Evolutionary conservation across 352 stramenopile genomes (phyloP).

Genomic region (Phytophthora chlamydospora): DNA sequence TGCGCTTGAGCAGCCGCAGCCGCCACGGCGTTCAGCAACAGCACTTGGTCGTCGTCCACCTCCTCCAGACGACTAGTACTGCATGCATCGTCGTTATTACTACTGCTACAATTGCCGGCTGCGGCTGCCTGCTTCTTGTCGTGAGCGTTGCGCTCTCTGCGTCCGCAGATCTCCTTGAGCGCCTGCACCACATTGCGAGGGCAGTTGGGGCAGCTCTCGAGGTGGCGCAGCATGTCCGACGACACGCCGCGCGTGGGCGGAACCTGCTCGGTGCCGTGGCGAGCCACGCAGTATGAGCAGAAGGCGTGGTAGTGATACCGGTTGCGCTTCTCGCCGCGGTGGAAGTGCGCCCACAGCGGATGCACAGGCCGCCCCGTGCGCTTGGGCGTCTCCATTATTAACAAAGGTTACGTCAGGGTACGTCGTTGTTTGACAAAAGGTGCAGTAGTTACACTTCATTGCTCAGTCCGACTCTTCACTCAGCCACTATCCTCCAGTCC

Average conservation of each 20-base stretch:
- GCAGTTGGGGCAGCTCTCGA: slow-evolving; percentile 76
- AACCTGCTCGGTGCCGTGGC: slow-evolving; percentile 58
- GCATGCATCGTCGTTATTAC: neutral
- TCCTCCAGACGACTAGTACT: slow-evolving; percentile 3
- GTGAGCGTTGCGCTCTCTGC: slow-evolving; percentile 41
- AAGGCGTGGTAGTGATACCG: slow-evolving; percentile 88
- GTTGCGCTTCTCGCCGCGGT: slow-evolving; percentile 86
- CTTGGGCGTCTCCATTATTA: slow-evolving; percentile 44
- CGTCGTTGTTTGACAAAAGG: neutral
- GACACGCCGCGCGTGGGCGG: slow-evolving; percentile 78
- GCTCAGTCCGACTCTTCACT: slow-evolving; percentile 25
- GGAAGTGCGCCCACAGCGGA: slow-evolving; percentile 82
- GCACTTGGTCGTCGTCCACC: slow-evolving; percentile 26
- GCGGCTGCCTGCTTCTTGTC: slow-evolving; percentile 26
- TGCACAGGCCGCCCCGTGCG: slow-evolving; percentile 76
- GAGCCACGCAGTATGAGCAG: slow-evolving; percentile 79
- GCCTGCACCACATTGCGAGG: slow-evolving; percentile 66
- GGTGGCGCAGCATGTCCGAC: slow-evolving; percentile 80
- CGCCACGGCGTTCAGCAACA: slow-evolving; percentile 27
- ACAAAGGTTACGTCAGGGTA: neutral
- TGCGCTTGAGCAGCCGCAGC: slow-evolving; percentile 1
- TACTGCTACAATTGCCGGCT: neutral
- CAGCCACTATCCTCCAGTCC: slow-evolving; percentile 10
- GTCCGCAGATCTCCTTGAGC: slow-evolving; percentile 63
- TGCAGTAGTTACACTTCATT: neutral